Evolutionary conservation across 2,329 filamentous ascomycete genomes (phyloP).

Genomic region (Phialophora expanda): DNA sequence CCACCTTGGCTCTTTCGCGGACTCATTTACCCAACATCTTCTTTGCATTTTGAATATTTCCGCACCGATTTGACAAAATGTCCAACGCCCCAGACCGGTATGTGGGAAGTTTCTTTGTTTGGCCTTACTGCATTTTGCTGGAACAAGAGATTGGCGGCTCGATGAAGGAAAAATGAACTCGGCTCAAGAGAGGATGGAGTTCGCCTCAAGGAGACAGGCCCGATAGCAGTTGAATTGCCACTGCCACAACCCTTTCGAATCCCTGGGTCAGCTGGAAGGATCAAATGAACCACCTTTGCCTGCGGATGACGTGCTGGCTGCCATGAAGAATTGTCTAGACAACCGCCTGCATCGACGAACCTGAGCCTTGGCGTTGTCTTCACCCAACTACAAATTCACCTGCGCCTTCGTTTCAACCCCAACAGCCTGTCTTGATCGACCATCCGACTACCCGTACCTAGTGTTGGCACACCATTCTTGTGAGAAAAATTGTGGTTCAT

Average conservation of each 20-base stretch:
- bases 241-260: neutral
- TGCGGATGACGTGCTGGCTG: neutral
- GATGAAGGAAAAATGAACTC: neutral
- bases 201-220: neutral
- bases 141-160: neutral
- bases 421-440: neutral
- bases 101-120: conserved; percentile 19
- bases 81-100: conserved; percentile 38
- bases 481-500: conserved; percentile 8
- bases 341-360: conserved; percentile 1
- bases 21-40: conserved; percentile 2
- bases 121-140: neutral
- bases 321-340: conserved; percentile 2
- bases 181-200: neutral
- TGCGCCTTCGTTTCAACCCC: conserved; percentile 1
- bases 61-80: conserved; percentile 24
- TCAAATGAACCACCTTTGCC: neutral
- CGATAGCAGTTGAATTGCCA: conserved; percentile 1
- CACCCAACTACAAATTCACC: conserved; percentile 3
- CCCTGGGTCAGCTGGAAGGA: neutral
- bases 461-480: neutral
- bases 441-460: neutral
- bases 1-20: neutral
- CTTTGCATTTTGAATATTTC: conserved; percentile 12
- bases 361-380: conserved; percentile 7